Base-by-base conservation (phyloP, 1,284 basidiomycete species). In the Fomitiporia mediterranea region DNA sequence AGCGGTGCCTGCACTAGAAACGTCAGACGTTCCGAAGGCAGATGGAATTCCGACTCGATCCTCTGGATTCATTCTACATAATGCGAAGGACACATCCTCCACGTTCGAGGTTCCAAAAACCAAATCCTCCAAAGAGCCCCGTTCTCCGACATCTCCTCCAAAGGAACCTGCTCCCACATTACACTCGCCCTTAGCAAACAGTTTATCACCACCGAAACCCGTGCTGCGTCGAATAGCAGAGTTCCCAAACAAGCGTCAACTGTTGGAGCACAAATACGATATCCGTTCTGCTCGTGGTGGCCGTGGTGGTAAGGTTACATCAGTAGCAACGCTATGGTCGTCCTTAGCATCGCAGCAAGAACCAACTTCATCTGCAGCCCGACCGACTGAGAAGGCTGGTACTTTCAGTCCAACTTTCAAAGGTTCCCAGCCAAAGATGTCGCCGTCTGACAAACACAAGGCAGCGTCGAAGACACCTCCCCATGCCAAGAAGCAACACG, bases 251-350 rank as follows among this genome's bases (percentile, higher is more conserved):
- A 68, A 68, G 1, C 60, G 66, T 7, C 62, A 57, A 17, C 77
- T 80, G 61, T 69, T 77, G 0, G 80, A 81, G 55, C 74, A 74
- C 23, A 84, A 83, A 61, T 90, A 91, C 66, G 83, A 91, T 63
- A 69, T 87, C 19, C 81, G 84, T 4, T 89, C 86, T 38, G 89
- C 88, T 8, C 79, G 89, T 23, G 89, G 90, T 2, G 90, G 90
- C 1, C 73, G 78, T 51, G 89, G 89, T 0, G 90, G 89, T 8
- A 78, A 80, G 51, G 90, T 92, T 13, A 76, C 87, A 1, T 76
- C 86, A 4, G 86, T 89, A 1, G 81, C 86, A 0, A 78, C 84
- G 3, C 71, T 92, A 23, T 92, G 89, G 88, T 80, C 84, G 2
- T 70, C 79, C 28, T 77, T 75, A 23, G 69, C 66, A 35, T 28